Base-by-base conservation (phyloP, 78 protist species). In the Creolimax fragrantissima region DNA sequence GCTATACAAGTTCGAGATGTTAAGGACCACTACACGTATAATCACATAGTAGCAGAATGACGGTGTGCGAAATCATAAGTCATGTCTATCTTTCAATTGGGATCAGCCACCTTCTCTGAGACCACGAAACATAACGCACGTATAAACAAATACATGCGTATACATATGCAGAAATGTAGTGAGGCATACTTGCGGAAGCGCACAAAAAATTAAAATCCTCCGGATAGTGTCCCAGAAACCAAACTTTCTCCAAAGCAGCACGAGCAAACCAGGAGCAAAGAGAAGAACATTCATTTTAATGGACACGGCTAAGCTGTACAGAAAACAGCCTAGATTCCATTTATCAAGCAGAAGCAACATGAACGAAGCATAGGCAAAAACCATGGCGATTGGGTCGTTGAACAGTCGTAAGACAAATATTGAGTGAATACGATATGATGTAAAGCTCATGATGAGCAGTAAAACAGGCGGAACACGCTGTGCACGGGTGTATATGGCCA, bases 271-370 rank as follows among this genome's bases (percentile, higher is more conserved):
- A 2, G 98, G 98, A 2, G 97, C 94, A 42, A 45, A 95, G 2
- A 97, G 91, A 2, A 98, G 89, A 45, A 94, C 95, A 81, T 97
- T 97, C 99, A 98, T 98, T 84, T 98, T 98, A 44, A 98, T 43
- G 3, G 97, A 93, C 37, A 97, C 95, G 0, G 86, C 86, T 41
- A 88, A 74, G 24, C 90, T 88, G 47, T 88, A 95, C 41, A 92
- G 36, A 0, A 94, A 11, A 66, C 96, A 95, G 86, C 96, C 97
- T 5, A 85, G 7, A 5, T 45, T 35, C 96, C 96, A 95, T 11
- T 94, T 84, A 35, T 41, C 4, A 2, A 81, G 2, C 37, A 89
- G 3, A 41, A 95, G 41, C 4, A 95, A 45, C 3, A 3, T 35
- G 42, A 97, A 3, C 2, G 98, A 41, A 5, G 43, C 35, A 58